A percentile compares a stretch with the other conserved stretches of the same genome.
Evolutionary conservation across 805 yeast species (phyloP).

Genomic region (Saccharomycopsis selenospora): DNA sequence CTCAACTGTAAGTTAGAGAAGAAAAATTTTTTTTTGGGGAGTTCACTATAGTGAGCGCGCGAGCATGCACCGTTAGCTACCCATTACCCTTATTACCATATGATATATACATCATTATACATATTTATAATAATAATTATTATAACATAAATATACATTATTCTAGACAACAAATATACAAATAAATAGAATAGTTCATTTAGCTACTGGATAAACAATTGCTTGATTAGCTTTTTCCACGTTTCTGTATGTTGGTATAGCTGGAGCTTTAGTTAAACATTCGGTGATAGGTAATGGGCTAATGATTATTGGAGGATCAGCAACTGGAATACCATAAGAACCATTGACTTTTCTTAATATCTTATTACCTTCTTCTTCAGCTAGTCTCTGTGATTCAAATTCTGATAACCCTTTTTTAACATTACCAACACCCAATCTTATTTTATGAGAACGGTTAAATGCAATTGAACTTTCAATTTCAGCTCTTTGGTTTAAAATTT

Average conservation of each 20-base stretch:
- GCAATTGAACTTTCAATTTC: conserved; percentile 15
- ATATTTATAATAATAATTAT: no score
- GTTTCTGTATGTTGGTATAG: conserved; percentile 52
- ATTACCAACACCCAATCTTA: conserved; percentile 22
- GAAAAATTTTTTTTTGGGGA: no score
- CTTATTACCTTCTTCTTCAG: conserved; percentile 28
- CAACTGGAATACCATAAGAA: conserved; percentile 31
- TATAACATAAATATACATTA: no score
- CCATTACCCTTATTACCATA: no score
- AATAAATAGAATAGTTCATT: not conserved
- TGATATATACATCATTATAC: no score
- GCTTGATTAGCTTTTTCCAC: conserved; percentile 54
- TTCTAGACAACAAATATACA: no score
- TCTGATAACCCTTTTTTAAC: not conserved
- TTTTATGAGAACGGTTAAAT: conserved; percentile 22
- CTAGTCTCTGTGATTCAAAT: conserved; percentile 19
- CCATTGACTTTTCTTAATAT: conserved; percentile 30
- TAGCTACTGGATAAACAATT: conserved; percentile 32
- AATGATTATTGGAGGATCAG: conserved; percentile 38
- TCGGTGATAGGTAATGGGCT: conserved; percentile 32
- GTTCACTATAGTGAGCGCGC: no score
- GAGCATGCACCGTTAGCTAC: no score
- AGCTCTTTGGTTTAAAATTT: conserved; percentile 7
- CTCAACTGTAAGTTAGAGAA: no score
- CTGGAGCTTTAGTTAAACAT: conserved; percentile 26